Evolutionary conservation across 192 early-diverging fungal species (phyloP), one percentile per base, ranked within the genome.

Genomic region (Entomortierella lignicola): DNA sequence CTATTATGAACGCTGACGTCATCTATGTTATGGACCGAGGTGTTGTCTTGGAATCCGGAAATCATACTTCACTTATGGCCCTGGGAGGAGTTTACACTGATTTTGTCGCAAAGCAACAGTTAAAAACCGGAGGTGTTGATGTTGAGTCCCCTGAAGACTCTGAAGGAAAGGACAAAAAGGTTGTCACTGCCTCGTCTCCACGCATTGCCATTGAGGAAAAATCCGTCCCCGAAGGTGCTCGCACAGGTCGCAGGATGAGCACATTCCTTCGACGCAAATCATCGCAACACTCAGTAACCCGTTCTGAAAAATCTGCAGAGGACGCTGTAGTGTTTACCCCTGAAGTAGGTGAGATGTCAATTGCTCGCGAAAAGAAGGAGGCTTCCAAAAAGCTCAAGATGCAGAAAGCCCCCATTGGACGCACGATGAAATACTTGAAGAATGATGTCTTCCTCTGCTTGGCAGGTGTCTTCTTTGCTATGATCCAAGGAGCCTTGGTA

Each of bases 1-100:
- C 97, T 23, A 92, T 98, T 65, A 85, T 88, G 41, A 90, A 95
- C 55, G 91, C 94, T 23, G 91, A 97, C 80, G 65, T 90, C 32
- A 98, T 98, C 65, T 93, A 94, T 51, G 95, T 96, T n/a, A 91
- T 98, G 84, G 67, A 89, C 66, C 59, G 87, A 52, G 93, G 93
- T 23, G 85, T 84, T 31, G 72, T 94, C 23, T 77, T 92, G 32
- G 93, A 96, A 77, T 62, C 81, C 34, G 97, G 97, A 23, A 91
- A 83, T n/a, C 95, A 96, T 80, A 85, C 90, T 27, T 86, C 93
- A 63, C 83, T 98, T 29, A 69, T 96, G 51, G 79, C 85, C 8
- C 85, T 73, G 13, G 74, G 83, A 50, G 92, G 92, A 25, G 77
- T 88, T 21, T 92, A 93, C 79, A 62, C 69, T 23, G 83, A 87